Conservation (phyloP, 257 asterid genomes). For the Solanum lycopersicoides region DNA sequence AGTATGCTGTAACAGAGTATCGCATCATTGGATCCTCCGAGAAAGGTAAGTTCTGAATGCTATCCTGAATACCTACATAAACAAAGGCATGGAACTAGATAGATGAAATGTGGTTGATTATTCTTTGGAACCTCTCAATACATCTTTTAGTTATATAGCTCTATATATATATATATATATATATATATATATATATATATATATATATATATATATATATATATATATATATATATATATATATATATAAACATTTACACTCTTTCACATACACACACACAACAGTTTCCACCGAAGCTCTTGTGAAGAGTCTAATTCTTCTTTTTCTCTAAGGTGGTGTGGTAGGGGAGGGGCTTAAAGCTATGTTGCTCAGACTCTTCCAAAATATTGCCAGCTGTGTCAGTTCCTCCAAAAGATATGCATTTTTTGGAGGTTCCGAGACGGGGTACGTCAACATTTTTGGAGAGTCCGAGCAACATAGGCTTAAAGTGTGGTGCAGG, state of each 20-base stretch:
- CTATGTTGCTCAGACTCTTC: not conserved
- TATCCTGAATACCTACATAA: not conserved
- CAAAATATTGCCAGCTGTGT: not conserved
- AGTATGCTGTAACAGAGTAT: constrained; percentile 71
- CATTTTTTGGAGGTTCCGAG: not conserved
- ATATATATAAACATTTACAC: not conserved
- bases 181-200: not conserved
- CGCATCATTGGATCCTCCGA: constrained; percentile 58
- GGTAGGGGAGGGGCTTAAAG: not conserved
- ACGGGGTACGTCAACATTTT: not conserved
- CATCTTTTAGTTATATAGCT: not conserved
- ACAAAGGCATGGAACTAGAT: not conserved
- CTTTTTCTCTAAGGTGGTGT: not conserved
- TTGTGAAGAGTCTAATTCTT: not conserved
- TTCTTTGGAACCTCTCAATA: not conserved
- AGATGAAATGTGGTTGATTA: not conserved
- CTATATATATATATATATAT: not conserved
- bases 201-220: not conserved
- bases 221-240: not conserved
- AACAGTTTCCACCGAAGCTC: not conserved
- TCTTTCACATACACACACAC: not conserved
- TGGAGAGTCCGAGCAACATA: not conserved
- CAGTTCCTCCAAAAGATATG: not conserved
- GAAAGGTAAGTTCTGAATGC: constrained; percentile 31
- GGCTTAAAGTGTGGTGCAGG: not conserved